phyloP scores from a whole-genome alignment of 2,329 filamentous ascomycete genomes.

The Chaetomium sp. region DNA sequence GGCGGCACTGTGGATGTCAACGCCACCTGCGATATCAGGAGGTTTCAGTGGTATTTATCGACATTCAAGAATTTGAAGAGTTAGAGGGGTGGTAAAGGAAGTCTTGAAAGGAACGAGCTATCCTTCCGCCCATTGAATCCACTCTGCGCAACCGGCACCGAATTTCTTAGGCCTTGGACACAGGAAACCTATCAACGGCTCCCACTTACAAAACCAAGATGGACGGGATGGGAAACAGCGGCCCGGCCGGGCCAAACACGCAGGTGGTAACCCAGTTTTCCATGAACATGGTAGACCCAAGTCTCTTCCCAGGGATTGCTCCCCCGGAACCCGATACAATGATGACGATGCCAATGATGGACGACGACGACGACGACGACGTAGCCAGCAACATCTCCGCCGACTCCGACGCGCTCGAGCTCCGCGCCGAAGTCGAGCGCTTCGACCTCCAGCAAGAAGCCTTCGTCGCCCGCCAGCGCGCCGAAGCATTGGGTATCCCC shows the following conservation, averaged over 20 bases:
- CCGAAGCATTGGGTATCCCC: conserved; percentile 14
- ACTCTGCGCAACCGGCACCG: background rate
- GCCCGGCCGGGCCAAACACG: background rate
- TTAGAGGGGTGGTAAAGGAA: too few relatives aligned
- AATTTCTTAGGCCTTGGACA: background rate
- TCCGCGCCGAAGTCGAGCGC: conserved; percentile 34
- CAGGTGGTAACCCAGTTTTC: conserved; percentile 3
- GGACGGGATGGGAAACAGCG: conserved; percentile 19
- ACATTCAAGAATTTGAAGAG: too few relatives aligned
- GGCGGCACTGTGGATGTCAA: too few relatives aligned
- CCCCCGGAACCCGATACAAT: conserved; percentile 1
- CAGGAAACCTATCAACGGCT: background rate
- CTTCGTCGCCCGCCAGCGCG: conserved; percentile 29
- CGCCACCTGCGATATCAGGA: too few relatives aligned
- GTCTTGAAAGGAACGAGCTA: too few relatives aligned
- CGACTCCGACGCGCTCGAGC: conserved; percentile 37
- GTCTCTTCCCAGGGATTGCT: conserved; percentile 1
- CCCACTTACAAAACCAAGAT: background rate
- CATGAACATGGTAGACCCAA: conserved; percentile 15
- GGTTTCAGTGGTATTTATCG: too few relatives aligned
- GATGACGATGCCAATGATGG: background rate
- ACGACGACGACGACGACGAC: conserved; percentile 21
- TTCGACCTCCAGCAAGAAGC: conserved; percentile 32
- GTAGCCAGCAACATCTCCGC: conserved; percentile 28
- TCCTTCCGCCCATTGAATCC: background rate